These are phyloP conservation scores for Singerocomus inundabilis DNA, from an alignment of 1,284 basidiomycete species.

Conservation along the genomic window DNA sequence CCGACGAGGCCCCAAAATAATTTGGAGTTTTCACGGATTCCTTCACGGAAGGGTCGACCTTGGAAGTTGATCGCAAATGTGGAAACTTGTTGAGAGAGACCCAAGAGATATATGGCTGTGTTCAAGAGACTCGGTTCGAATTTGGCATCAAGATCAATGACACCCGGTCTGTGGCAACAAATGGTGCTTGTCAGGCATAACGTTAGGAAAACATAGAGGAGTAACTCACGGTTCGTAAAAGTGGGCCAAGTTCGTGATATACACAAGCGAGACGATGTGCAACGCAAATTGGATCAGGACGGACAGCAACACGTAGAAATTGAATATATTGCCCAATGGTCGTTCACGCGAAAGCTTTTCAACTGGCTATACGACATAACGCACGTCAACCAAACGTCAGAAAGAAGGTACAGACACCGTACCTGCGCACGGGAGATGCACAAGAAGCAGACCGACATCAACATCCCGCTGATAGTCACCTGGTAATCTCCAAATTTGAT, in stretches of 20 bases:
- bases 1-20: conserved; percentile 90
- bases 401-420: conserved; percentile 20
- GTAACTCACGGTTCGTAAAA: conserved; percentile 69
- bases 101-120: conserved; percentile 91
- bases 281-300: conserved; percentile 90
- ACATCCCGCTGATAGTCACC: conserved; percentile 88
- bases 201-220: neutral
- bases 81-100: conserved; percentile 92
- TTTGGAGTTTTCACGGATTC: conserved; percentile 89
- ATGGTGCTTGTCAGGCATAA: neutral
- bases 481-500: conserved; percentile 99
- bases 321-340: conserved; percentile 93
- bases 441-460: conserved; percentile 97
- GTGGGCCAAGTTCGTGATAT: conserved; percentile 86
- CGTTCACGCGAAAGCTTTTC: conserved; percentile 90
- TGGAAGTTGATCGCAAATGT: conserved; percentile 98
- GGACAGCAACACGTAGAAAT: conserved; percentile 88
- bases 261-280: conserved; percentile 85
- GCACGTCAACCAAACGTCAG: conserved; percentile 1
- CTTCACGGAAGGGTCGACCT: conserved; percentile 95
- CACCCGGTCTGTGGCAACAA: conserved; percentile 54
- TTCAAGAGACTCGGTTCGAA: conserved; percentile 92
- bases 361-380: conserved; percentile 59
- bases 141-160: conserved; percentile 90
- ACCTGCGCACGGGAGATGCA: conserved; percentile 97